Percentiles rank a stretch among this genome's conserved stretches.
phyloP scores from a whole-genome alignment of 768 basidiomycete genomes.

The Cytidiella melzeri region DNA sequence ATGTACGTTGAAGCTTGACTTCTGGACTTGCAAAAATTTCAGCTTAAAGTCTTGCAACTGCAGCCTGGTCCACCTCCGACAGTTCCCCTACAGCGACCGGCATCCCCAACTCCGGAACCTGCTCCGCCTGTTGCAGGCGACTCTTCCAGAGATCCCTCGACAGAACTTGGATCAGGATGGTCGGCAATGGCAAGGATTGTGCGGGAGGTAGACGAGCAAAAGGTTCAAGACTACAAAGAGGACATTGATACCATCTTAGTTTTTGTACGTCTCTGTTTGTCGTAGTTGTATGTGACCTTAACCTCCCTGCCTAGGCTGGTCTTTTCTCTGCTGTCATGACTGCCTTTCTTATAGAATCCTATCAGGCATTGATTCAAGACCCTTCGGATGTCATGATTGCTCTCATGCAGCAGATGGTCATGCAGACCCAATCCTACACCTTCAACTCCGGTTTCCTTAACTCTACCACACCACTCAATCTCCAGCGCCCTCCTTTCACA shows the following conservation, averaged over 20 bases:
- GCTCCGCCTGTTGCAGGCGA: no score
- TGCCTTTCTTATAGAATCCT: background rate
- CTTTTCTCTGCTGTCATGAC: background rate
- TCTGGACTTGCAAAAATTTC: no score
- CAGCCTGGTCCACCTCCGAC: no score
- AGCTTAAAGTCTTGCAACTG: no score
- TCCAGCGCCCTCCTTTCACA: background rate
- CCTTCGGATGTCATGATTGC: background rate
- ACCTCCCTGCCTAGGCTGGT: background rate
- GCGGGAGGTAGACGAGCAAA: background rate
- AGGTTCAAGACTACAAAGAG: slow-evolving; percentile 3
- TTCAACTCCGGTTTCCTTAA: background rate
- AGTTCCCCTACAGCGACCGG: no score
- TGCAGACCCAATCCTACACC: background rate
- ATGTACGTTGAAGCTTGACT: no score
- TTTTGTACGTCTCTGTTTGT: background rate
- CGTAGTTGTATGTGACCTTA: no score
- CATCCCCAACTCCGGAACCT: no score
- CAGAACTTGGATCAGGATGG: no score
- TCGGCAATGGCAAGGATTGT: background rate
- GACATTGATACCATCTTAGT: slow-evolving; percentile 5
- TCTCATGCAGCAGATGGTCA: background rate
- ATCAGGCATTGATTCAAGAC: background rate
- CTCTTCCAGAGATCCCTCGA: no score
- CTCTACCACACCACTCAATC: background rate